Evolutionary conservation across 176 grass and related monocot genomes (phyloP), one percentile per base, ranked within the genome.

Genomic region (Triticum urartu): DNA sequence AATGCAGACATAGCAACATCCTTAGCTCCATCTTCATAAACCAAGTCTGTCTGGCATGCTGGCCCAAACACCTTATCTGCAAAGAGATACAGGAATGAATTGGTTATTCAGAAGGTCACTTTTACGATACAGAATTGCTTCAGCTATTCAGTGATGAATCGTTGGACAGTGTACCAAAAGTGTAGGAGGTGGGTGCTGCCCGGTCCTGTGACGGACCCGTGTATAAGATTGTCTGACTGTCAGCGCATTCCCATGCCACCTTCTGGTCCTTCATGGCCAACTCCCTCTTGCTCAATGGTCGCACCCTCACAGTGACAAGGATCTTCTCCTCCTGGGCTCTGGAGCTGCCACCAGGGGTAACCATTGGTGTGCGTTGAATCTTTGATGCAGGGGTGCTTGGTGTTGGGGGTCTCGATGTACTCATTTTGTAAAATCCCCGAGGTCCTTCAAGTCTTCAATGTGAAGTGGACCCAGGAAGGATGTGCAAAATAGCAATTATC

Each of bases 11-110:
- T 90, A 67, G 89, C 89, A 83, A 90, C 89, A 90, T 87, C 89
- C 73, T 94, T 95, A 3, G 96, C 96, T 89, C 96, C 96, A 78
- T 95, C 91, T 89, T 92, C 90, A 65, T 98, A 98, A 32, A 98
- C 96, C 11, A 79, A 89, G 32, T 94, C 91, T 15, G 84, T 87
- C 50, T 83, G 89, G 79, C 42, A 83, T 28, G 65, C 65, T 43
- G 84, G 89, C 20, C 74, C 89, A 83, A 90, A 90, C 45, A 90
- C 89, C 56, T 90, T 87, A 79, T 90, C 89, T 90, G 80, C 9
- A 83, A 81, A 58, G 9, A 68, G 68, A 78, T 72, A 66, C 11
- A 72, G 17, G 42, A 9, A 72, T 64, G 8, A 4, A 75, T 72
- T 68, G 66, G 70, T 58, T 63, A 32, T 22, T 58, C 20, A 72